Evolutionary conservation across 2,329 filamentous ascomycete genomes (phyloP), one percentile per base, ranked within the genome.

Genomic region (Pseudopithomyces chartarum): DNA sequence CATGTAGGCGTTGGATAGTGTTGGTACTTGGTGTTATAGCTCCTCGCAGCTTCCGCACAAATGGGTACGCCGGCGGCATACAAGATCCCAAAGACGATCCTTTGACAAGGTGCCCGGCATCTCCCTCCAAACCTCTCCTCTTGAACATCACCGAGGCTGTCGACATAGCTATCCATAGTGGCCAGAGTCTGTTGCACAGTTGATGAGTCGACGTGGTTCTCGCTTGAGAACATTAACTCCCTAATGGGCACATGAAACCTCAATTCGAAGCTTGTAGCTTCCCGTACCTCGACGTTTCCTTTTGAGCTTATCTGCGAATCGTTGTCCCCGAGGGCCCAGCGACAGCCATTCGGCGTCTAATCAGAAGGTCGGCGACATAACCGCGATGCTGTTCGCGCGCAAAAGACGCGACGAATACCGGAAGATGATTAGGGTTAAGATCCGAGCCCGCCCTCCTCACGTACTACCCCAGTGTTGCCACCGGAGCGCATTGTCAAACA

Each of bases 341-440:
- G 46, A 36, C 59, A 62, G 54, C 64, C 59, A 55, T 61, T 67
- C 57, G 56, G 59, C 72, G 73, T 79, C 78, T 92, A 92, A 74
- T 93, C 86, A 83, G 83, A 80, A 81, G 80, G 79, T 84, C 79
- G 83, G 87, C 87, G 87, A 89, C 88, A 85, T 80, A 81, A 76
- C 74, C 73, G 69, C 67, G 67, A 72, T 61, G 52, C 73, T 75
- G 19, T 70, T 52, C 58, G 52, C 62, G 83, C 86, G 60, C 68
- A 63, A 59, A 61, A 73, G 54, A 69, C 87, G 60, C 68, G 63
- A 70, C 59, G 67, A 75, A 73, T 86, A 87, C 91, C 90, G 90
- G 87, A 81, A 77, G 80, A 78, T 81, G 81, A 84, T 90, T 97
- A 97, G 93, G 93, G 93, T 96, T 97, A 96, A 93, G 90, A 93